phyloP scores from a whole-genome alignment of 768 basidiomycete genomes.

The Lactarius vividus region DNA sequence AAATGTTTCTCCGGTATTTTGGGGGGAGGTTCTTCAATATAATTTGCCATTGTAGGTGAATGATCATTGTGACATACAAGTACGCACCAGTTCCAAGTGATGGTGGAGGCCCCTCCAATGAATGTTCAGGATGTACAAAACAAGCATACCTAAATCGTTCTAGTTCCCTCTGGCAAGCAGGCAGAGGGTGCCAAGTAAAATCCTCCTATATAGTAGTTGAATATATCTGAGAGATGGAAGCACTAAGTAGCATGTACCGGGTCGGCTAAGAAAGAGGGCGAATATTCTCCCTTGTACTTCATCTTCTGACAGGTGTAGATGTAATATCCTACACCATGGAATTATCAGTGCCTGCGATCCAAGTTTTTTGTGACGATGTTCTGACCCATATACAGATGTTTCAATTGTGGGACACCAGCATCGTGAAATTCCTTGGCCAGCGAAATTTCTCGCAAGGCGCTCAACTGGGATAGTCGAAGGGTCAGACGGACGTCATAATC shows the following conservation, averaged over 20 bases:
- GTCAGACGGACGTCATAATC: not conserved
- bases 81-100: constrained; percentile 7
- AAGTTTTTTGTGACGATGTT: not conserved
- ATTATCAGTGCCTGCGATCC: not conserved
- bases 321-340: constrained; percentile 68
- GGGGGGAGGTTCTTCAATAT: constrained; percentile 16
- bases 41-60: not conserved
- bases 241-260: constrained; percentile 50
- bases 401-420: constrained; percentile 62
- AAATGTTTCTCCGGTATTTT: constrained; percentile 9
- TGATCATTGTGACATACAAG: too few species aligned
- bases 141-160: constrained; percentile 65
- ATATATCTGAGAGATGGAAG: not conserved
- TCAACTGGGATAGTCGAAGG: constrained; percentile 50
- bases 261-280: constrained; percentile 84
- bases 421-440: constrained; percentile 72
- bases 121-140: constrained; percentile 65
- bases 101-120: constrained; percentile 32
- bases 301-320: constrained; percentile 92
- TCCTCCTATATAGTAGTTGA: constrained; percentile 53
- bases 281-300: constrained; percentile 93
- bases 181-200: constrained; percentile 71
- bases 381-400: constrained; percentile 85
- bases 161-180: constrained; percentile 56
- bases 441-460: constrained; percentile 77